phyloP scores from a whole-genome alignment of 257 asterid genomes.

The Anisodus acutangulus region DNA sequence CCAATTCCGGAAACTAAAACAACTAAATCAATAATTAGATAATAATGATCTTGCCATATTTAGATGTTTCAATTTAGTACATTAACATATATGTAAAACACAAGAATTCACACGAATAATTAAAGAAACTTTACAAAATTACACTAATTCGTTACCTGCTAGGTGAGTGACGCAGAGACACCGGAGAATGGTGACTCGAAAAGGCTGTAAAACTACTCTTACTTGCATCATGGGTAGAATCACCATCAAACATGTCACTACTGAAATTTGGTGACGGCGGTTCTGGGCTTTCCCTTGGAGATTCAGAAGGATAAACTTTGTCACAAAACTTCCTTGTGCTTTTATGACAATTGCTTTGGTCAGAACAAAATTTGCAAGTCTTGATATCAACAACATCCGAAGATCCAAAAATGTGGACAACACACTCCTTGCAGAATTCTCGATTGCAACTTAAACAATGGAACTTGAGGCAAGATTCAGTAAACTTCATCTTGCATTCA shows the following conservation, averaged over 20 bases:
- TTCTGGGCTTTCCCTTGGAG: conserved; percentile 76
- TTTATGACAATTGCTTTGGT: conserved; percentile 43
- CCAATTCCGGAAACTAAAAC: background rate
- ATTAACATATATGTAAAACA: background rate
- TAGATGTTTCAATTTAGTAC: conserved; percentile 4
- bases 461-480: conserved; percentile 49
- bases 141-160: conserved; percentile 55
- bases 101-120: background rate
- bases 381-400: conserved; percentile 36
- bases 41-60: background rate
- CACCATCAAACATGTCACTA: conserved; percentile 63
- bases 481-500: conserved; percentile 51
- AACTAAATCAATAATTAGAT: background rate
- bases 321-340: conserved; percentile 55
- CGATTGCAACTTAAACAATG: conserved; percentile 68
- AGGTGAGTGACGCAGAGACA: conserved; percentile 56
- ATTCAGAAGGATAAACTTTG: conserved; percentile 78
- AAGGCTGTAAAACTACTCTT: conserved; percentile 53
- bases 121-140: background rate
- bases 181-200: conserved; percentile 55
- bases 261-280: conserved; percentile 80
- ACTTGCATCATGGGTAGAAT: conserved; percentile 55
- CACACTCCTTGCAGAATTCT: conserved; percentile 61
- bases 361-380: conserved; percentile 65
- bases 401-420: conserved; percentile 42